These are phyloP conservation scores for Pleurotus giganteus DNA, from an alignment of 768 basidiomycete species.

Conservation along the genomic window DNA sequence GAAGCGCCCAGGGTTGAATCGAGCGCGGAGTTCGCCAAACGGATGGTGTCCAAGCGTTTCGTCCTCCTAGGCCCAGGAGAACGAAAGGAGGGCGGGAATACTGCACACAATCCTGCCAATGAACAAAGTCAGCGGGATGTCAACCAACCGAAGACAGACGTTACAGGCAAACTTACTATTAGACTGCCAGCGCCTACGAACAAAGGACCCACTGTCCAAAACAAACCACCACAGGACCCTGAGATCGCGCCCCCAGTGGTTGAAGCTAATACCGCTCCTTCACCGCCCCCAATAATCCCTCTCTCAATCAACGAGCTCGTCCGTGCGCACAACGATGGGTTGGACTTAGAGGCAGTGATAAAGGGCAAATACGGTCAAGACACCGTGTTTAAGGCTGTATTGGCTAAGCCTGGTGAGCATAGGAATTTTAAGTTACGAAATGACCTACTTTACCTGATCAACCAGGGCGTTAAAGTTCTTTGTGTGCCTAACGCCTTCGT, in stretches of 20 bases:
- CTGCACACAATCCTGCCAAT: background rate
- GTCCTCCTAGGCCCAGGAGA: conserved; percentile 6
- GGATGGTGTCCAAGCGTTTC: conserved; percentile 11
- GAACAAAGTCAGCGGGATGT: background rate
- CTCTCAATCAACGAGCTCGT: background rate
- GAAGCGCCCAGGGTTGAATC: conserved; percentile 9
- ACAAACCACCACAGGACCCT: background rate
- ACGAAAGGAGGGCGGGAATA: conserved; percentile 14
- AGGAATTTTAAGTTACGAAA: conserved; percentile 17
- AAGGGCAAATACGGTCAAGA: conserved; percentile 17
- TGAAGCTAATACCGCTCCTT: background rate
- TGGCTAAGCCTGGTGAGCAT: conserved; percentile 14
- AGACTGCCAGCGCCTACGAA: background rate
- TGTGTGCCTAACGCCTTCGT: conserved; percentile 18
- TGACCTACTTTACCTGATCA: conserved; percentile 16
- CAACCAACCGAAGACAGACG: background rate
- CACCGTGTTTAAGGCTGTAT: conserved; percentile 17
- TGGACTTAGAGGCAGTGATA: conserved; percentile 13
- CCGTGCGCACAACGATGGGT: background rate
- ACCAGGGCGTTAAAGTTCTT: conserved; percentile 5
- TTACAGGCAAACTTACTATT: background rate
- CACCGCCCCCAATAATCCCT: background rate
- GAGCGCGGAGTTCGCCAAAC: too few species aligned
- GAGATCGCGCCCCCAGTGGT: background rate
- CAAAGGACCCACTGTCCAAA: background rate